These are phyloP conservation scores for Pichia cephalocereana DNA, from an alignment of 805 yeast species.

Conservation along the genomic window DNA sequence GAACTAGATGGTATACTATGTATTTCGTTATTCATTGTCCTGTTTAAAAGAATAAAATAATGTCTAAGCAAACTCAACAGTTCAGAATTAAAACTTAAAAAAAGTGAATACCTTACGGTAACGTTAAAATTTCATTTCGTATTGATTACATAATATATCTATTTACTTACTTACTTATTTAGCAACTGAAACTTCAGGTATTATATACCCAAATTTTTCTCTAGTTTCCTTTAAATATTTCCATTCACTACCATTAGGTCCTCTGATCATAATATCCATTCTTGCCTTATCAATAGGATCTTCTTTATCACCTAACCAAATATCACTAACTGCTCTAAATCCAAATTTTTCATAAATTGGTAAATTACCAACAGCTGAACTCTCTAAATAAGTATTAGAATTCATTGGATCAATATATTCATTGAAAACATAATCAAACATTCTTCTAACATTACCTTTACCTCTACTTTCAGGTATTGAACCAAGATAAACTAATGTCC, in stretches of 20 bases:
- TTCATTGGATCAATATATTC: constrained; percentile 35
- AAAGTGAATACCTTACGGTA: no score
- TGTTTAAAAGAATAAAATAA: no score
- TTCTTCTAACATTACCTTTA: constrained; percentile 43
- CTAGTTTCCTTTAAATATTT: constrained; percentile 18
- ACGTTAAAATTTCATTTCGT: no score
- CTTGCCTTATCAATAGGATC: constrained; percentile 24
- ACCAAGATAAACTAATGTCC: constrained; percentile 28
- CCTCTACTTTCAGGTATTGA: constrained; percentile 39
- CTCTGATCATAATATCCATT: constrained; percentile 32
- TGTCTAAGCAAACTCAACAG: no score
- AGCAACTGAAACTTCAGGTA: constrained; percentile 15
- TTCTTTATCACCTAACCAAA: constrained; percentile 30
- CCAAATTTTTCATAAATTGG: constrained; percentile 48
- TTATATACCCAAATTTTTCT: constrained; percentile 16
- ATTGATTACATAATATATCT: no score
- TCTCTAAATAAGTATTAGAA: constrained; percentile 40
- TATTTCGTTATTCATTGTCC: no score
- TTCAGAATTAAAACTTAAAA: no score
- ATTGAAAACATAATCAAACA: constrained; percentile 40
- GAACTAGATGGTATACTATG: no score
- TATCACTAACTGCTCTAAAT: constrained; percentile 39
- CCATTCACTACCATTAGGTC: constrained; percentile 26
- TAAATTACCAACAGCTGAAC: constrained; percentile 35
- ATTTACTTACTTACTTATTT: no score